Conservation (phyloP, 1,284 basidiomycete species). For the Puccinia coronata region DNA sequence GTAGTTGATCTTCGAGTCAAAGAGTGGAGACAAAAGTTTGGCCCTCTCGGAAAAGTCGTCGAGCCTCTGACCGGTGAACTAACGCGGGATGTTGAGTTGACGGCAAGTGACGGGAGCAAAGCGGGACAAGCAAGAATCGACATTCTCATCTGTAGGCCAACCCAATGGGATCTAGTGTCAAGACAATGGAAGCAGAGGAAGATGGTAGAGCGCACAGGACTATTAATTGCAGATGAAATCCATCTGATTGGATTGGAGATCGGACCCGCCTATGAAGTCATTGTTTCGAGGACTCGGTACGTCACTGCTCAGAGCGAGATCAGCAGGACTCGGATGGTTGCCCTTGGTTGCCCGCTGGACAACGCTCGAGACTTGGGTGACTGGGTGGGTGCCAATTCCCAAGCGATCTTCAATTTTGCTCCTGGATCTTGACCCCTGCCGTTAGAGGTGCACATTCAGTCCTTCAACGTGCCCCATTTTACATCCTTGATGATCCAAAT, state of each 20-base stretch:
- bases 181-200: constrained; percentile 94
- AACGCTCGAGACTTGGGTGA: constrained; percentile 95
- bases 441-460: constrained; percentile 96
- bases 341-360: constrained; percentile 89
- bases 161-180: constrained; percentile 92
- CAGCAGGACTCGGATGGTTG: constrained; percentile 85
- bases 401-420: constrained; percentile 96
- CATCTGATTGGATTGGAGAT: constrained; percentile 85
- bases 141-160: constrained; percentile 87
- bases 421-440: constrained; percentile 91
- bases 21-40: constrained; percentile 88
- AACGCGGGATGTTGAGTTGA: constrained; percentile 82
- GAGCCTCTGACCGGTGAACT: constrained; percentile 91
- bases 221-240: constrained; percentile 92
- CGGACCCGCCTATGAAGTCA: constrained; percentile 92
- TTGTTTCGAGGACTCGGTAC: constrained; percentile 90
- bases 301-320: constrained; percentile 87
- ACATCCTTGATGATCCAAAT: constrained; percentile 98
- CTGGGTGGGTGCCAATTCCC: constrained; percentile 92
- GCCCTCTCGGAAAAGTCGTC: constrained; percentile 80
- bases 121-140: constrained; percentile 67
- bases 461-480: constrained; percentile 93
- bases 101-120: constrained; percentile 64
- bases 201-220: constrained; percentile 88
- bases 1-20: constrained; percentile 88